Conservation (phyloP, 371 early-diverging fungal genomes). For the Mortierella sp. region DNA sequence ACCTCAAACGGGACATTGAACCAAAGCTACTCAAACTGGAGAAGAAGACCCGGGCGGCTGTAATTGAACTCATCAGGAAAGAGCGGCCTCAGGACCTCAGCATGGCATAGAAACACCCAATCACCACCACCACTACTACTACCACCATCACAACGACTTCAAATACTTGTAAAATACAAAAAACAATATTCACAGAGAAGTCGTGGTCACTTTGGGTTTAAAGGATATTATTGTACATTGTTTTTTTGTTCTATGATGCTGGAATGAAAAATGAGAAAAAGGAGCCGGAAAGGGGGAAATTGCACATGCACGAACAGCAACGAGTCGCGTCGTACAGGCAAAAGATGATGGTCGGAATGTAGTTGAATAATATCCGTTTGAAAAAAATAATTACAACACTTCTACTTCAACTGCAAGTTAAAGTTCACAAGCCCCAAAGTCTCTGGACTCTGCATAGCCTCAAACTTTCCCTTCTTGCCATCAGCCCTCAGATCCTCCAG, state of each 20-base stretch:
- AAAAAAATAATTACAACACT: not conserved
- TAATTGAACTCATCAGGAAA: slow-evolving; percentile 83
- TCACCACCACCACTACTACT: not conserved
- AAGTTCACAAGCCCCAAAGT: slow-evolving; percentile 75
- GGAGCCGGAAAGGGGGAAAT: not conserved
- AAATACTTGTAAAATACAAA: slow-evolving; percentile 15
- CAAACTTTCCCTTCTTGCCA: slow-evolving; percentile 52
- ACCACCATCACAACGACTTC: not conserved
- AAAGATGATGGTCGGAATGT: not conserved
- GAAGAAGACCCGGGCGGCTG: slow-evolving; percentile 76
- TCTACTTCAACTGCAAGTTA: slow-evolving; percentile 54
- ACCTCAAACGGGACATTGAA: slow-evolving; percentile 88
- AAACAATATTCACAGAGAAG: not conserved
- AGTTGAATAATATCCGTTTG: slow-evolving; percentile 1
- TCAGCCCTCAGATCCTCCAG: slow-evolving; percentile 76
- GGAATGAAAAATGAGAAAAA: not conserved
- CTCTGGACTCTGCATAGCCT: slow-evolving; percentile 67
- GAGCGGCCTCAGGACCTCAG: slow-evolving; percentile 48
- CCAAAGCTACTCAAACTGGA: slow-evolving; percentile 81
- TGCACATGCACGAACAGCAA: not conserved
- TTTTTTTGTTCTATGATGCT: not conserved
- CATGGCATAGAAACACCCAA: slow-evolving; percentile 27
- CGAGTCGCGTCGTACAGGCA: not conserved
- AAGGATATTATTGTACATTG: not conserved
- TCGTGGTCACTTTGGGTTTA: not conserved